Base-by-base conservation (phyloP, 1,284 basidiomycete species). In the Fomitiporia mediterranea region DNA sequence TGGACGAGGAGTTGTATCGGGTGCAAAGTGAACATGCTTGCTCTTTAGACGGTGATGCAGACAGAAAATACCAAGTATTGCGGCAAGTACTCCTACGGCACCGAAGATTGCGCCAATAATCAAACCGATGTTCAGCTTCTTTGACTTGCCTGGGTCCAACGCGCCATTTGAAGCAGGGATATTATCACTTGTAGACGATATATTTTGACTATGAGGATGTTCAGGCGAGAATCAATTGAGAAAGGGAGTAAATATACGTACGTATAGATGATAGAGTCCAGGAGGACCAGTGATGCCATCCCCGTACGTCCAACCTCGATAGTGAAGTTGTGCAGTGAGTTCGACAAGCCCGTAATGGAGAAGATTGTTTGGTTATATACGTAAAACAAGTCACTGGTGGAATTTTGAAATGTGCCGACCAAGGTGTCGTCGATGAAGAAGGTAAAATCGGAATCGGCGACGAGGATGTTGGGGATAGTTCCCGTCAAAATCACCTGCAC, bases 231-330 rank as follows among this genome's bases (percentile, higher is more conserved):
- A 42, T 42, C 32, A 34, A 34, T 34, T 13, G 13, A 6, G 27
- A 30, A 5, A 13, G 15, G 27, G 30, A 21, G 23, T 6, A 8
- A 17, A 11, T 23, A 21, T 25, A 55, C 53, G 4, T 38, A 57
- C 55, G 55, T 52, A 35, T 57, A 57, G 23, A 52, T 52, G 38
- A 57, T 53, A 2, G 46, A 17, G 32, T 57, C 55, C 3, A 57
- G 50, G 9, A 57, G 32, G 21, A 57, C 25, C 2, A 52, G 32
- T 2, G 49, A 30, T 27, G 30, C 47, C 19, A 42, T 23, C 9
- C 32, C 34, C 3, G 37, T 25, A 21, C 17, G 49, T n/a, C 55
- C 55, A 2, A 21, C 42, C 15, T 52, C 50, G 6, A 57, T 44
- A 11, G 49, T 35, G 23, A 57, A 15, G 11, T 23, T 57, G 17